Percentiles rank a stretch among this genome's conserved stretches.
Conservation (phyloP, 2,329 filamentous ascomycete species). For the Pyricularia sp. region DNA sequence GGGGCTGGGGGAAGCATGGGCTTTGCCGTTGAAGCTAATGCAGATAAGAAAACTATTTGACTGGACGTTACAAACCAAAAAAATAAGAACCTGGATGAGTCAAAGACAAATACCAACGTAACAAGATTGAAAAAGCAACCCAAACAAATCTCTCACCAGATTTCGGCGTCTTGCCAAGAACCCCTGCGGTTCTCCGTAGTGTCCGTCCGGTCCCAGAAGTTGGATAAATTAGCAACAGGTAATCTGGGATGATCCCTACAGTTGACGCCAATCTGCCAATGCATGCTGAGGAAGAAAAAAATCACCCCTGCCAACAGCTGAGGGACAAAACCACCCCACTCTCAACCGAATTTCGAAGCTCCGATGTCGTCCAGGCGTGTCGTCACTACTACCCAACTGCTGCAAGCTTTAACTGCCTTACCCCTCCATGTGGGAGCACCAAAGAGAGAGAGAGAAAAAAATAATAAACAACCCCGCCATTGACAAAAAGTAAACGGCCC, state of each 20-base stretch:
- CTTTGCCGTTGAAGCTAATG: not conserved
- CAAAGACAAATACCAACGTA: not conserved
- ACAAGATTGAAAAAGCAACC: not conserved
- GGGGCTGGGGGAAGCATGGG: not conserved
- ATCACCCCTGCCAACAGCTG: not conserved
- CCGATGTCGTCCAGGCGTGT: not conserved
- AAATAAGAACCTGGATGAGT: not conserved
- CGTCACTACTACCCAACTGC: not conserved
- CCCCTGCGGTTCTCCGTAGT: not conserved
- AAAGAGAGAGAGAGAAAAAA: not conserved
- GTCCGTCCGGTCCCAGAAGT: not conserved
- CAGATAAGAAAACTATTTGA: not conserved
- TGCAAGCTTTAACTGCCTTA: not conserved
- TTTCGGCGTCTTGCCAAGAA: not conserved
- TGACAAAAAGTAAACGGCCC: not conserved
- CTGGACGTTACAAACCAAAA: not conserved
- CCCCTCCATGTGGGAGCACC: not conserved
- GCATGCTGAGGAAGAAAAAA: not conserved
- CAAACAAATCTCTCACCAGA: not conserved
- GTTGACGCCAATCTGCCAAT: not conserved
- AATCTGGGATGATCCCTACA: not conserved
- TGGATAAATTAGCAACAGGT: not conserved
- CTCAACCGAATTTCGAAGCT: not conserved
- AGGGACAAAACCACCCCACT: not conserved
- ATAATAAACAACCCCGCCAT: not conserved